Evolutionary conservation across 2,329 filamentous ascomycete genomes (phyloP), one percentile per base, ranked within the genome.

Genomic region (Gliomastix tumulicola): DNA sequence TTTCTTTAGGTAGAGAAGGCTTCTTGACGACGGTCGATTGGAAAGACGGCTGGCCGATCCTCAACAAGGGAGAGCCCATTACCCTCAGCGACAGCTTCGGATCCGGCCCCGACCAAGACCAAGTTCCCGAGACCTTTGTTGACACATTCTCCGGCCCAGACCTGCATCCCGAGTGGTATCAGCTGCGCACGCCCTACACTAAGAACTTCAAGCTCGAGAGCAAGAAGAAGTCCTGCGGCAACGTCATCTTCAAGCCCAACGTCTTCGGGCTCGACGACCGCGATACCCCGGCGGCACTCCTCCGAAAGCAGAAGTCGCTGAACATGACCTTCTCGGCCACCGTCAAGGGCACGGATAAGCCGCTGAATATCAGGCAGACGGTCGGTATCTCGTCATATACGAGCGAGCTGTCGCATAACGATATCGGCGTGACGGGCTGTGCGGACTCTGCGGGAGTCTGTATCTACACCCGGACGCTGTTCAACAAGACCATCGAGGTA

Each of bases 161-260:
- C n/a, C 25, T 10, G 17, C 13, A 28, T 28, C 25, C 17, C 10
- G n/a, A 13, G 13, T 28, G 25, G 25, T 28, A 28, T 28, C 25
- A 28, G 25, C 25, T 28, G 13, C 34, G 42, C 8, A 39, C 38
- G 6, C 44, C 44, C n/a, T 46, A 46, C 30, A 38, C 42, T 16
- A 28, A 28, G 11, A 28, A 28, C 10, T 28, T n/a, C 10, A 16
- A 7, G 7, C 17, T 28, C 13, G 4, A 13, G 1, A 28, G 25
- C 10, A 16, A 8, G n/a, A 16, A 28, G 13, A 16, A 13, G 17
- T 28, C 11, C 25, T 28, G 25, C 25, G 25, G 13, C 11, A 13
- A n/a, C 17, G 25, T 68, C 4, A 54, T 59, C 27, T 53, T 56
- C 5, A 60, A 35, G 6, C 49, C 49, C 2, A 53, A 52, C 17